Base-by-base conservation (phyloP, 106 monocot genomes). In the Xerophyta viscosa region DNA sequence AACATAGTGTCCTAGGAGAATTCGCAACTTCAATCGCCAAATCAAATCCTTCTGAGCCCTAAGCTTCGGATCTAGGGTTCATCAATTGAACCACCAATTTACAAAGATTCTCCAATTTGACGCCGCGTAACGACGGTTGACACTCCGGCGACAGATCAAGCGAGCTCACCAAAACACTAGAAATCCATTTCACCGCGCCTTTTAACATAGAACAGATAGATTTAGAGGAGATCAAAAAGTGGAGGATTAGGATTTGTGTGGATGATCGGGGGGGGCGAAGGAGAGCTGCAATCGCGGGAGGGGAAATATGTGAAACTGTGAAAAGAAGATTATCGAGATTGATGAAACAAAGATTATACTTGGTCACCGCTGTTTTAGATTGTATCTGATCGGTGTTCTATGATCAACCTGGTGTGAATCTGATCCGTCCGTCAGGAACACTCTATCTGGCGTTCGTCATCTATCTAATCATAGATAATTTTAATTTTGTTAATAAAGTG, bases 1-100 rank as follows among this genome's bases (percentile, higher is more conserved):
- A 87, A 87, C 87, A 87, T 87, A 67, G 64, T 75, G 63, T 8
- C 64, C 24, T 46, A 13, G 22, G 10, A 56, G 27, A 24, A 64
- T 24, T 18, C 37, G 55, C 49, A 64, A 56, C 46, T 39, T 27
- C 60, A 60, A 55, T 31, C n/a, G 46, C n/a, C 46, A 39, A 3
- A 3, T 8, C 6, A 39, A 39, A 39, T 56, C 23, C 26, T 25
- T 24, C 49, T 39, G 31, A 33, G 36, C 39, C 57, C 62, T 62
- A 66, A 29, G 3, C 41, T 50, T 52, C 73, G 64, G 81, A 86
- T 86, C 86, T 71, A 56, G 39, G 66, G 52, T 50, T 76, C 37
- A 18, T 31, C 11, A 30, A 2, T 12, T 15, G 8, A 7, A 52
- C 20, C n/a, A n/a, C n/a, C n/a, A 41, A 24, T n/a, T 10, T 29